Evolutionary conservation across 495 filamentous ascomycete species (phyloP).

Genomic region (Diplogelasinospora grovesii): DNA sequence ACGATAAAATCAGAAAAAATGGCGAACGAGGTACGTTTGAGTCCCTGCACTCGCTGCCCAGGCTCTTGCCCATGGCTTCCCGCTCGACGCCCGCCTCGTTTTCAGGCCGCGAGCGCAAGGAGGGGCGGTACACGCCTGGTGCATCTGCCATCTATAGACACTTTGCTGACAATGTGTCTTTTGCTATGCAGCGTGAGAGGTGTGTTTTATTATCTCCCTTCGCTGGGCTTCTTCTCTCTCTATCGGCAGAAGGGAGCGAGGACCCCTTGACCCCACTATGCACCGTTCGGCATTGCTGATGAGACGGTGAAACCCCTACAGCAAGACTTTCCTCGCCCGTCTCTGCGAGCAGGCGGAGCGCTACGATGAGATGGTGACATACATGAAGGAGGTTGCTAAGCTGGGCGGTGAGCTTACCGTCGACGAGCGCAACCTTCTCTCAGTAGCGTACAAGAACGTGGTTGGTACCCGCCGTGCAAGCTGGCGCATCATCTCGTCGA

Average conservation of each 20-base stretch:
- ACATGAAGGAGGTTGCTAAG: conserved; percentile 99
- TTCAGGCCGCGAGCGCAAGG: too few species aligned
- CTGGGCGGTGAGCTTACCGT: conserved; percentile 93
- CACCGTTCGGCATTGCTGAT: conserved; percentile 15
- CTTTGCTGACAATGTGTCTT: conserved; percentile 36
- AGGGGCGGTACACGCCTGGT: too few species aligned
- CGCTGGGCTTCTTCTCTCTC: too few species aligned
- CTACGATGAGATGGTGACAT: conserved; percentile 99
- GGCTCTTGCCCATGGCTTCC: conserved; percentile 14
- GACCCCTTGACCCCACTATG: conserved; percentile 6
- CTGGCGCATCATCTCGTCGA: conserved; percentile 99
- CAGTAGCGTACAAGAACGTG: conserved; percentile 99
- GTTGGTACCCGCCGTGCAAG: conserved; percentile 97
- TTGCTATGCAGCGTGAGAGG: conserved; percentile 69
- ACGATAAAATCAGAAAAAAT: conserved; percentile 41
- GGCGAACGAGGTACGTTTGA: conserved; percentile 60
- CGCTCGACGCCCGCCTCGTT: too few species aligned
- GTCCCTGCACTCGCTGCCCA: conserved; percentile 23
- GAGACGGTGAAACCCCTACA: conserved; percentile 37
- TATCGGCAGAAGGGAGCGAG: too few species aligned
- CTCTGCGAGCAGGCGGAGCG: conserved; percentile 99
- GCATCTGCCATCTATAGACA: not conserved
- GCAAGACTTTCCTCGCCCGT: conserved; percentile 99
- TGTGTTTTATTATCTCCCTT: conserved; percentile 32
- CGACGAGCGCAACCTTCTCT: conserved; percentile 98